phyloP scores from a whole-genome alignment of 2,329 filamentous ascomycete genomes.

The Parastagonospora avenae region DNA sequence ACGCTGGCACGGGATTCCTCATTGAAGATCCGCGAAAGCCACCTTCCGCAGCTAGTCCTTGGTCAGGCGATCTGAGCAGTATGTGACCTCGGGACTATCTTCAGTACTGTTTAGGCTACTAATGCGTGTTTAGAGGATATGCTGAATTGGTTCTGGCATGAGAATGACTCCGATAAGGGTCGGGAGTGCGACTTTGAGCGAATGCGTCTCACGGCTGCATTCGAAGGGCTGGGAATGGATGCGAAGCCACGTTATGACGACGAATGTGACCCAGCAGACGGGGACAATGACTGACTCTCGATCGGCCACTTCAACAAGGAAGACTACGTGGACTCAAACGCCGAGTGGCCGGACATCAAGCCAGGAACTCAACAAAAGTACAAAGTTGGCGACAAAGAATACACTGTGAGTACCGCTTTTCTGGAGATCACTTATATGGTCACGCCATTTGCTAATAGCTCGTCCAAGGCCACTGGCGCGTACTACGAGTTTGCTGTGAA shows the following conservation, averaged over 20 bases:
- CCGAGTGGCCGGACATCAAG: not conserved
- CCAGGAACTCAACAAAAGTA: conserved; percentile 15
- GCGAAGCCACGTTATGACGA: conserved; percentile 5
- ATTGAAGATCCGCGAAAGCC: conserved; percentile 1
- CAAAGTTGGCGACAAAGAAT: conserved; percentile 13
- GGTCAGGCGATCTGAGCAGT: conserved; percentile 12
- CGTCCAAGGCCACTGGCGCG: conserved; percentile 18
- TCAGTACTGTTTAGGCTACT: not conserved
- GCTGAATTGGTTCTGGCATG: conserved; percentile 18
- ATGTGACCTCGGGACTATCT: not conserved
- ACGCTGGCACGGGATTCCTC: not conserved
- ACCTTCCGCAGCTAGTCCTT: conserved; percentile 5
- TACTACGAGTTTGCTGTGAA: conserved; percentile 22
- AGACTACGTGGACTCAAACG: conserved; percentile 1
- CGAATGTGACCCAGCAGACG: not conserved
- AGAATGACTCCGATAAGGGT: not conserved
- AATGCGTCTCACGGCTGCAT: conserved; percentile 6
- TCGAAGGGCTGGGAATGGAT: conserved; percentile 13
- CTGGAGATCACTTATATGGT: not conserved
- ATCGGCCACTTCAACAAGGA: conserved; percentile 15
- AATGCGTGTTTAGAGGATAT: conserved; percentile 8
- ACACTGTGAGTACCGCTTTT: conserved; percentile 10
- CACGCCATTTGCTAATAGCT: not conserved
- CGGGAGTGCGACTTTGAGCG: conserved; percentile 10
- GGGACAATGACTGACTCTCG: conserved; percentile 12